These are phyloP conservation scores for Rubia balearica DNA, from an alignment of 305 asterid species.

Conservation along the genomic window DNA sequence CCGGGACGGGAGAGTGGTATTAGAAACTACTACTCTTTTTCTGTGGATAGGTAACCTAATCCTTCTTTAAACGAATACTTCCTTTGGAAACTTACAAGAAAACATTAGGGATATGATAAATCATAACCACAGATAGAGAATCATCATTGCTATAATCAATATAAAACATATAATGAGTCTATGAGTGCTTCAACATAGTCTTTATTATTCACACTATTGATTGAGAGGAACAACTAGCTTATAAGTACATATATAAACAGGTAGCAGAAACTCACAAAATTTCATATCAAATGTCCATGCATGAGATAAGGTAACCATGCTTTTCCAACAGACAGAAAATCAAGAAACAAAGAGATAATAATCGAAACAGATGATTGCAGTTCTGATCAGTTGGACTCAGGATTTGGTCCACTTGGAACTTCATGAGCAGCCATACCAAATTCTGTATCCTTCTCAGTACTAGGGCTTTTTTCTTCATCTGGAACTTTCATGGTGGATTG, in stretches of 20 bases:
- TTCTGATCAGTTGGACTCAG: constrained; percentile 50
- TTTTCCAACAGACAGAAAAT: not conserved
- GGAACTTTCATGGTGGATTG: constrained; percentile 23
- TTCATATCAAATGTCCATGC: not conserved
- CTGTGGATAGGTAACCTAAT: too few species aligned
- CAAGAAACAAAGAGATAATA: not conserved
- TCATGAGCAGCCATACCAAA: constrained; percentile 60
- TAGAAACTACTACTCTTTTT: too few species aligned
- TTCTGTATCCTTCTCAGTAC: constrained; percentile 1
- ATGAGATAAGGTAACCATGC: not conserved
- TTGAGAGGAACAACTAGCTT: not conserved
- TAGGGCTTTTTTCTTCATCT: constrained; percentile 8
- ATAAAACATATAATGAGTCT: too few species aligned
- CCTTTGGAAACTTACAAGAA: too few species aligned
- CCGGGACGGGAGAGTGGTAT: too few species aligned
- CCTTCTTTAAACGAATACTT: too few species aligned
- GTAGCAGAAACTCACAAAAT: not conserved
- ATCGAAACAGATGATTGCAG: not conserved
- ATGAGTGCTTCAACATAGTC: not conserved
- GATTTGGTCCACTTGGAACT: constrained; percentile 90
- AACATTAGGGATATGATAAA: too few species aligned
- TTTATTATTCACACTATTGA: not conserved
- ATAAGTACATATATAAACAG: not conserved
- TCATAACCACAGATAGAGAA: not conserved
- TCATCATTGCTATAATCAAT: too few species aligned